These are phyloP conservation scores for Chalciporus piperatoides DNA, from an alignment of 1,284 basidiomycete genomes.

Conservation along the genomic window DNA sequence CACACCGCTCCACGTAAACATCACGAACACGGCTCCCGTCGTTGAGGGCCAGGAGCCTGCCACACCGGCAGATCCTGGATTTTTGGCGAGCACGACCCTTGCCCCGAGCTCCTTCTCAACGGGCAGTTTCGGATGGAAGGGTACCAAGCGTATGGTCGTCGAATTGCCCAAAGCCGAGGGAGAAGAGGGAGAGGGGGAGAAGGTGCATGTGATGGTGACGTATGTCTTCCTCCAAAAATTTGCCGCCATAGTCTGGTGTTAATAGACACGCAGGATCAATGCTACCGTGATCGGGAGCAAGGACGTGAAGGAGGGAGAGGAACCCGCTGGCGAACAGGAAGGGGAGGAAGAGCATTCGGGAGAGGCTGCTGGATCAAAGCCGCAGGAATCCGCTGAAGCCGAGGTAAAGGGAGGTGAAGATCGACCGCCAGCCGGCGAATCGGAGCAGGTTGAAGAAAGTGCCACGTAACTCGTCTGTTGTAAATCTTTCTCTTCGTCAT, in stretches of 20 bases:
- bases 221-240: slow-evolving; percentile 37
- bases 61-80: slow-evolving; percentile 52
- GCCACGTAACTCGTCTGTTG: slow-evolving; percentile 15
- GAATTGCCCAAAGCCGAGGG: slow-evolving; percentile 54
- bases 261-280: slow-evolving; percentile 52
- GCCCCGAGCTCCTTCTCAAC: slow-evolving; percentile 60
- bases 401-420: slow-evolving; percentile 21
- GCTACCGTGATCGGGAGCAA: slow-evolving; percentile 77
- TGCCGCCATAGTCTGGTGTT: not conserved
- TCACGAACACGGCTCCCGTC: slow-evolving; percentile 64
- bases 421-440: slow-evolving; percentile 15
- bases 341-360: slow-evolving; percentile 19
- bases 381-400: slow-evolving; percentile 7
- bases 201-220: slow-evolving; percentile 73
- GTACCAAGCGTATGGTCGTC: slow-evolving; percentile 60
- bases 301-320: slow-evolving; percentile 41
- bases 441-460: slow-evolving; percentile 19
- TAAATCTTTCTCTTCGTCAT: slow-evolving; percentile 7
- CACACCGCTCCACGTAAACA: slow-evolving; percentile 59
- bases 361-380: slow-evolving; percentile 18
- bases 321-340: slow-evolving; percentile 23
- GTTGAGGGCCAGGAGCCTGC: slow-evolving; percentile 39
- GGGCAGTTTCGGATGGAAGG: slow-evolving; percentile 81
- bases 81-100: slow-evolving; percentile 56
- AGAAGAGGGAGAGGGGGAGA: slow-evolving; percentile 49